A percentile compares a stretch with the other conserved stretches of the same genome.
Evolutionary conservation across 2,329 filamentous ascomycete species (phyloP).

Genomic region (Cytospora chrysosperma): DNA sequence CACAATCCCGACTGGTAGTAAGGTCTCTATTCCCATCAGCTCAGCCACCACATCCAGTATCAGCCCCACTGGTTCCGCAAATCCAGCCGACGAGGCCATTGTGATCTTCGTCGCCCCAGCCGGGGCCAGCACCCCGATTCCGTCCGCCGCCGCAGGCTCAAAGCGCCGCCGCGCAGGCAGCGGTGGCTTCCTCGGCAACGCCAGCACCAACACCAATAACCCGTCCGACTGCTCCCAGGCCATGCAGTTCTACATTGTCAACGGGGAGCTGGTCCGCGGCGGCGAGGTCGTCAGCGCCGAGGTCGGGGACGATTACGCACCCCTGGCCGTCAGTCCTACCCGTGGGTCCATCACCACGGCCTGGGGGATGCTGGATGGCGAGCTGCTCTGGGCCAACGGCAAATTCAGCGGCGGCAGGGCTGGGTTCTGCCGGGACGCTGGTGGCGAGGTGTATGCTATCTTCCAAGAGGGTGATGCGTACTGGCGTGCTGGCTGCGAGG

Average conservation of each 20-base stretch:
- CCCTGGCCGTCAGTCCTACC: slow-evolving; percentile 18
- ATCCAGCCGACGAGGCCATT: not conserved
- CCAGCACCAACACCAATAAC: slow-evolving; percentile 26
- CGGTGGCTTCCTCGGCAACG: slow-evolving; percentile 28
- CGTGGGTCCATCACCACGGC: slow-evolving; percentile 22
- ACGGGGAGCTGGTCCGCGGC: slow-evolving; percentile 27
- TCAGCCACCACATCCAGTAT: not conserved
- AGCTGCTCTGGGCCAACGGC: slow-evolving; percentile 32
- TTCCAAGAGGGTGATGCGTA: slow-evolving; percentile 23
- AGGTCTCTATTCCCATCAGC: not conserved
- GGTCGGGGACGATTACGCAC: slow-evolving; percentile 24
- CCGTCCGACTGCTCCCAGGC: slow-evolving; percentile 29
- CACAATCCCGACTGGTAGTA: not conserved
- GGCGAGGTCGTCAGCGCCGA: slow-evolving; percentile 26
- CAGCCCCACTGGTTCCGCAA: slow-evolving; percentile 6
- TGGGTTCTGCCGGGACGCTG: too few species aligned
- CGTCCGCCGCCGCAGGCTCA: not conserved
- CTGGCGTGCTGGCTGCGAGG: slow-evolving; percentile 25
- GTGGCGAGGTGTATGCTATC: too few species aligned
- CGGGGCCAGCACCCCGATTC: not conserved
- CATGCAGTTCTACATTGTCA: slow-evolving; percentile 27
- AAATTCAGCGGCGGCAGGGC: slow-evolving; percentile 29
- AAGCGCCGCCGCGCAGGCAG: not conserved
- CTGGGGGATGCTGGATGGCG: slow-evolving; percentile 22
- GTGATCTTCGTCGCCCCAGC: slow-evolving; percentile 27